Evolutionary conservation across 2,329 filamentous ascomycete genomes (phyloP), one percentile per base, ranked within the genome.

Genomic region (Epichloe festucae): DNA sequence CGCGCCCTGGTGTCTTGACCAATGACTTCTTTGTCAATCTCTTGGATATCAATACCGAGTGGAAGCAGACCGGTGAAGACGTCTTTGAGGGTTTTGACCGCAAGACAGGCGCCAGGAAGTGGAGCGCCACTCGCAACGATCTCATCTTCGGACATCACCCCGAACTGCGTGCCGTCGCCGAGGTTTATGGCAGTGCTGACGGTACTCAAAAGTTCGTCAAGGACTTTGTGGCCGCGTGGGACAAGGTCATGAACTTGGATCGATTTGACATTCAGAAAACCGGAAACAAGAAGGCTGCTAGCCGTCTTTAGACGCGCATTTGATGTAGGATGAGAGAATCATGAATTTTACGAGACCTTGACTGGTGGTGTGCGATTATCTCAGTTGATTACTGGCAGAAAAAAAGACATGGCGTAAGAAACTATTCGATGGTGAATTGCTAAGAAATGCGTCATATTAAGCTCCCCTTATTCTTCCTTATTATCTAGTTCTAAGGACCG

Each of bases 11-110:
- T 42, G 68, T 78, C 58, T 73, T 90, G 60, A 86, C 81, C 62
- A 89, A 86, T 67, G 86, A 89, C 70, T 90, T 88, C 76, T 90
- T 90, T 62, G 77, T 87, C 67, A 89, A 89, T 70, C 73, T 90
- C 2, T 77, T 90, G 23, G 84, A 88, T 61, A 78, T 75, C 60
- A 70, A 68, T 65, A 85, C 77, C 6, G 72, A 68, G 21, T 89
- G 86, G 86, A 60, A 59, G 58, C 39, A 60, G 19, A 67, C 69
- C n/a, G 68, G 67, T 50, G 63, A 68, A 36, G 84, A 88, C 59
- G 51, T 74, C 48, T 89, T 77, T 65, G 76, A 81, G 55, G 85
- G 82, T 38, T 61, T 69, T 14, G 82, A 87, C 69, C 81, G 79
- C 65, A 81, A 81, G 72, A 77, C 75, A 15, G 82, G 82, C 49